Evolutionary conservation across 495 filamentous ascomycete genomes (phyloP).

Genomic region (Penicillium paxilli): DNA sequence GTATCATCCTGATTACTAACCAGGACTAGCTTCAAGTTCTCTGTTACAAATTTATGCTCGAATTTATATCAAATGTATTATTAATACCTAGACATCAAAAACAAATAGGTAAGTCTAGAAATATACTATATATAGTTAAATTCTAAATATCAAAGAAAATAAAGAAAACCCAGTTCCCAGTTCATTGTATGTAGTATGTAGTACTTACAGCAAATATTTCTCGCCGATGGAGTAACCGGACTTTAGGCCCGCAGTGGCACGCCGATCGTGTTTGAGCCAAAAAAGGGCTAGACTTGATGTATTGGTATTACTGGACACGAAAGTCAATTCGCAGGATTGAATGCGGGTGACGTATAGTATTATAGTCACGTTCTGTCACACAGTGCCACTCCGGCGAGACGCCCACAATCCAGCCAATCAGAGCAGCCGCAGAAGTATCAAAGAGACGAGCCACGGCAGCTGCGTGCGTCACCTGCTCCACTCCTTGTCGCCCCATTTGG

Average conservation of each 20-base stretch:
- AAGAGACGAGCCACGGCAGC: slow-evolving; percentile 18
- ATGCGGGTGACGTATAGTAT: not conserved
- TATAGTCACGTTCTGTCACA: not conserved
- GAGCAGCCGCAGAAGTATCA: not conserved
- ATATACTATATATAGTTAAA: too few species aligned
- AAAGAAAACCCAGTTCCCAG: too few species aligned
- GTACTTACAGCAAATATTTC: too few species aligned
- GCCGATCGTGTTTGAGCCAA: not conserved
- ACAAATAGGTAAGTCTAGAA: too few species aligned
- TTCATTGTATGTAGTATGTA: too few species aligned
- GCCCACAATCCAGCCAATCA: slow-evolving; percentile 16
- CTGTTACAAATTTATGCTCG: too few species aligned
- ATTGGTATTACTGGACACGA: not conserved
- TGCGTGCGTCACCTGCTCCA: slow-evolving; percentile 34
- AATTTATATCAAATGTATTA: too few species aligned
- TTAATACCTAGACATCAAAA: too few species aligned
- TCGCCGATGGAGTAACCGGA: too few species aligned
- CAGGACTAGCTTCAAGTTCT: too few species aligned
- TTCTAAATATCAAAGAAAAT: too few species aligned
- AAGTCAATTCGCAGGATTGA: not conserved
- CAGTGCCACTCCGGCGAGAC: not conserved
- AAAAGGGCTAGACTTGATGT: not conserved
- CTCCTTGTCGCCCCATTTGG: slow-evolving; percentile 4
- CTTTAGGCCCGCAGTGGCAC: not conserved
- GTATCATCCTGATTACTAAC: too few species aligned